Evolutionary conservation across 805 yeast species (phyloP).

Genomic region (Starmerella stigmatis): DNA sequence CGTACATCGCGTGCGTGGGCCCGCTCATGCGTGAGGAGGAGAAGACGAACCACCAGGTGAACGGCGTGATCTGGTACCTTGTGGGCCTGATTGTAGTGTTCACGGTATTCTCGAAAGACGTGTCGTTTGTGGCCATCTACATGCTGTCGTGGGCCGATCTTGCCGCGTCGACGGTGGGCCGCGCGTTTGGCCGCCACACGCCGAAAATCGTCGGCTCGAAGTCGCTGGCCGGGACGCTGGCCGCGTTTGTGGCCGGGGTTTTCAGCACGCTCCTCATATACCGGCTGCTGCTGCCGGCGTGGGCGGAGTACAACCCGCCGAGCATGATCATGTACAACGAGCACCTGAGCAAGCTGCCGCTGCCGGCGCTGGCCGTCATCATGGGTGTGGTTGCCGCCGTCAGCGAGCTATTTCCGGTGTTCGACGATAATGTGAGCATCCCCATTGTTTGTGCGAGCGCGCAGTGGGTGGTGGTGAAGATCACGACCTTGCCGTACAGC

Average conservation of each 20-base stretch:
- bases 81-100: constrained; percentile 70
- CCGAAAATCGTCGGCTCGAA: constrained; percentile 66
- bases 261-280: constrained; percentile 57
- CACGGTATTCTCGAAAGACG: constrained; percentile 63
- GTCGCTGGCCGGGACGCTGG: constrained; percentile 81
- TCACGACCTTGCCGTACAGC: constrained; percentile 19
- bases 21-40: constrained; percentile 79
- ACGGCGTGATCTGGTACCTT: constrained; percentile 83
- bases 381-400: constrained; percentile 77
- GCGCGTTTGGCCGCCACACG: constrained; percentile 73
- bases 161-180: constrained; percentile 88
- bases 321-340: constrained; percentile 58
- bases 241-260: constrained; percentile 70
- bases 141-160: constrained; percentile 95
- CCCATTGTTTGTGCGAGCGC: constrained; percentile 74
- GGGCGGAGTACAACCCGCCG: constrained; percentile 42
- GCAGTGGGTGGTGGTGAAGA: constrained; percentile 40
- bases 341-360: constrained; percentile 45
- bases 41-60: constrained; percentile 43
- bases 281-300: constrained; percentile 59
- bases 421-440: constrained; percentile 92
- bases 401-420: constrained; percentile 71
- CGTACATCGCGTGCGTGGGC: constrained; percentile 61
- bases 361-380: constrained; percentile 45
- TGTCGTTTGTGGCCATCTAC: constrained; percentile 62